Evolutionary conservation across 495 filamentous ascomycete genomes (phyloP).

Genomic region (Penicillium subrubescens): DNA sequence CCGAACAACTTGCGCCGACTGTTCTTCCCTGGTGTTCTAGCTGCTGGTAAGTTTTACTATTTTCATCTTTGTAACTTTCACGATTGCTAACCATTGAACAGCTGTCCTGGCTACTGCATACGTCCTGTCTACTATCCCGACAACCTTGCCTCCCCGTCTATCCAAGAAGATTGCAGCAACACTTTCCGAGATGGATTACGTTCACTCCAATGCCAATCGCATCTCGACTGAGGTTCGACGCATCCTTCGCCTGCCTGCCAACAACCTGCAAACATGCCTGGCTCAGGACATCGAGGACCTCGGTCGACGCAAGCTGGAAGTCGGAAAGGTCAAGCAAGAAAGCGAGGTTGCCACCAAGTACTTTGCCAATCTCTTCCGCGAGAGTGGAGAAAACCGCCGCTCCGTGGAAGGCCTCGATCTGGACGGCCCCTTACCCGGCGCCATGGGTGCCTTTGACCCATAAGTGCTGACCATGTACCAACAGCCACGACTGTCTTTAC

Average conservation of each 20-base stretch:
- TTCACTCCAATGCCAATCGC: slow-evolving; percentile 81
- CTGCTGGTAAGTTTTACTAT: slow-evolving; percentile 64
- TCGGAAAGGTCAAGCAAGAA: slow-evolving; percentile 70
- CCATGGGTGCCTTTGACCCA: slow-evolving; percentile 32
- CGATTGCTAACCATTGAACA: slow-evolving; percentile 47
- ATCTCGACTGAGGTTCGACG: slow-evolving; percentile 83
- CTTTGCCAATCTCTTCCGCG: slow-evolving; percentile 81
- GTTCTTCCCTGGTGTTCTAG: slow-evolving; percentile 76
- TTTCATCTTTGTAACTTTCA: slow-evolving; percentile 1
- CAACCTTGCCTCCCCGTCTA: slow-evolving; percentile 84
- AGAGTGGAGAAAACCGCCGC: slow-evolving; percentile 68
- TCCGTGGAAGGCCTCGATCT: slow-evolving; percentile 82
- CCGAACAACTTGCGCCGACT: slow-evolving; percentile 78
- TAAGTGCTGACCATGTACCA: slow-evolving; percentile 26
- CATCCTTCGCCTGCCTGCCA: slow-evolving; percentile 81
- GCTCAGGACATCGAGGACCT: slow-evolving; percentile 83
- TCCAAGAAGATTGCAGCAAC: slow-evolving; percentile 78
- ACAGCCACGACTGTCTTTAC: slow-evolving; percentile 15
- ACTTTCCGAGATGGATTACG: slow-evolving; percentile 83
- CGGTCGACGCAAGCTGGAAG: slow-evolving; percentile 73
- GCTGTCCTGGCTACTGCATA: slow-evolving; percentile 74
- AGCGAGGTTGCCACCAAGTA: slow-evolving; percentile 80
- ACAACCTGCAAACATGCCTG: slow-evolving; percentile 75
- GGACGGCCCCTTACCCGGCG: slow-evolving; percentile 59
- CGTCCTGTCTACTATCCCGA: slow-evolving; percentile 80